A percentile compares a stretch with the other conserved stretches of the same genome.
These are phyloP conservation scores for Coemansia sp. DNA, from an alignment of 192 early-diverging fungal genomes.

Conservation along the genomic window DNA sequence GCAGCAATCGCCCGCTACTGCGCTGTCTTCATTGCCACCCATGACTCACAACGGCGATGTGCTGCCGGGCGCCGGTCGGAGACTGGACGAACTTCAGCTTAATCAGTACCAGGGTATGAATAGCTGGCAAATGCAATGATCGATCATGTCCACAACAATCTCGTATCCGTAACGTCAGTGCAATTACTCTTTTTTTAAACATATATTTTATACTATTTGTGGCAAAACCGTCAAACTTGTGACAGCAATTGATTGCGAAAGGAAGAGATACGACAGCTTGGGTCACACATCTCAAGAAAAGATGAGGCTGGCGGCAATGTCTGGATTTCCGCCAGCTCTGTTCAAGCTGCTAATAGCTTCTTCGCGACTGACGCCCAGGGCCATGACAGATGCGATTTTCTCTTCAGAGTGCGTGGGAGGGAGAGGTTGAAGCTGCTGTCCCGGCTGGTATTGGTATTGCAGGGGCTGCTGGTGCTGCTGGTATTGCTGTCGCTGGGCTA, in stretches of 20 bases:
- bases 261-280: background rate
- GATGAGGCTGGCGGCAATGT: slow-evolving; percentile 84
- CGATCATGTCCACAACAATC: background rate
- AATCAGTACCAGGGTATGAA: slow-evolving; percentile 35
- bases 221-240: background rate
- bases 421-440: slow-evolving; percentile 2
- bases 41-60: slow-evolving; percentile 22
- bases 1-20: slow-evolving; percentile 15
- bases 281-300: slow-evolving; percentile 55
- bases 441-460: slow-evolving; percentile 17
- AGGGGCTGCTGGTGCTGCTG: slow-evolving; percentile 18
- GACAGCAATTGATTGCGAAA: background rate
- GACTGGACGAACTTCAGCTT: slow-evolving; percentile 40
- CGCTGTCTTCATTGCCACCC: slow-evolving; percentile 26
- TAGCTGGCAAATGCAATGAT: slow-evolving; percentile 33
- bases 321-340: slow-evolving; percentile 79
- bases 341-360: slow-evolving; percentile 83
- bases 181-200: too few relatives aligned
- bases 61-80: slow-evolving; percentile 12
- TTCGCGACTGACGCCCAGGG: slow-evolving; percentile 76
- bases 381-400: slow-evolving; percentile 71
- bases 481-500: slow-evolving; percentile 20
- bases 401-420: slow-evolving; percentile 61
- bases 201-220: background rate
- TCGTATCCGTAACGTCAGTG: too few relatives aligned